Percentiles rank a stretch among this genome's conserved stretches.
Evolutionary conservation across 306 rosid species (phyloP).

Genomic region (Benincasa hispida): DNA sequence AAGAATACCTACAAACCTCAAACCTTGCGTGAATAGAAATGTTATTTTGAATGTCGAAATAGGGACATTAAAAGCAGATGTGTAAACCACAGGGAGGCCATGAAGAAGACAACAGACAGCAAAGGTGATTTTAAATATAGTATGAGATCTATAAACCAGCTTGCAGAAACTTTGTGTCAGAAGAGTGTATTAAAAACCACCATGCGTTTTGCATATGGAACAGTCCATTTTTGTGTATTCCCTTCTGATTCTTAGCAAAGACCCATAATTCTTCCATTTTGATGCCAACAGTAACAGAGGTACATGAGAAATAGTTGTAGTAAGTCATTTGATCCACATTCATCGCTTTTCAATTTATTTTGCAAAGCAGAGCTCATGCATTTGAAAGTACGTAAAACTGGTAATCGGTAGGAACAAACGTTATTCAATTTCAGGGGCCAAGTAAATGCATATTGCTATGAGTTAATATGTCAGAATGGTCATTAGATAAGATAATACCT

Average conservation of each 20-base stretch:
- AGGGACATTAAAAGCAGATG: neutral
- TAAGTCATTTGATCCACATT: neutral
- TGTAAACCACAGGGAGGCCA: neutral
- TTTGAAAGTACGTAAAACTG: neutral
- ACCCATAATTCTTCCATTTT: neutral
- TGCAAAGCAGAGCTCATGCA: neutral
- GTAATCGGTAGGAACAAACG: neutral
- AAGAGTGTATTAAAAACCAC: neutral
- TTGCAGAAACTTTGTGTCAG: neutral
- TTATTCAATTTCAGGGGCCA: neutral
- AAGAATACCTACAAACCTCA: neutral
- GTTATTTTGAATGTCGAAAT: neutral
- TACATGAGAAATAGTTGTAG: neutral
- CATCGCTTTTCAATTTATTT: neutral
- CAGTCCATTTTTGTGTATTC: neutral
- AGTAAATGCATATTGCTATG: neutral
- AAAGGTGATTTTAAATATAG: neutral
- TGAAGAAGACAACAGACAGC: neutral
- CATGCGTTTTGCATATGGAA: neutral
- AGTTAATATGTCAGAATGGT: conserved; percentile 1
- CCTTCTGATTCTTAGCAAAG: neutral
- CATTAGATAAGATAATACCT: conserved; percentile 34
- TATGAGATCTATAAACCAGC: neutral
- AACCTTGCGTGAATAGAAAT: neutral
- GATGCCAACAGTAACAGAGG: neutral